Base-by-base conservation (phyloP, 345 rosid genomes). In the Citrus unshiu region DNA sequence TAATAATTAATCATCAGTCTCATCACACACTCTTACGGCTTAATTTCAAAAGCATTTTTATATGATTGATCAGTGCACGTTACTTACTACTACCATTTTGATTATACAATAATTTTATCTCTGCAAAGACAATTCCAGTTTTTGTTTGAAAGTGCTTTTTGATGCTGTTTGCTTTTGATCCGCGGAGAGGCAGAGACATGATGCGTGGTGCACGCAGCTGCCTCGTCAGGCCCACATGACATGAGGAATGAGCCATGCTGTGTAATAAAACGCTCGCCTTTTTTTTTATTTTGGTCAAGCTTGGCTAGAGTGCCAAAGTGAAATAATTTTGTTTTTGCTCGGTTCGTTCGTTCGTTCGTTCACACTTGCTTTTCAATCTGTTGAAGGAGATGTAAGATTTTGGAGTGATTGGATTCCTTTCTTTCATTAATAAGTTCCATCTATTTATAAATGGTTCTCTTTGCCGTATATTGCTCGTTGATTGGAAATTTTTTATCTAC, bases 191-290 rank as follows among this genome's bases (percentile, higher is more conserved):
- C 16, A 46, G 27, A 34, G 58, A 72, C 80, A 83, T 49, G 79
- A 70, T 68, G 75, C 79, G 69, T 77, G 68, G 62, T 77, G 76
- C 74, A 40, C 56, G 78, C 75, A 62, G 63, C 76, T 79, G 68
- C 76, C 72, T 80, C 63, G 51, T 71, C 34, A 37, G 64, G 77
- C 79, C 79, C 77, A 73, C 81, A 40, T 77, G 81, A 83, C 77
- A 73, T 51, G 46, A 51, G 57, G 39, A 54, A 54, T 5, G 22
- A 72, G 69, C 56, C 73, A 77, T 79, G 56, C 62, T 27, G 73
- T 60, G 43, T 34, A 62, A 43, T 43, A 54, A 65, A 54, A 57
- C 46, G 32, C 59, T 72, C 37, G 21, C 6, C 27, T 46, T 46
- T 46, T 32, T 46, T 46, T 46, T 32, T 76, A 5, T 29, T 68